Evolutionary conservation across 345 rosid genomes (phyloP), one percentile per base, ranked within the genome.

Genomic region (Citrus australasica): DNA sequence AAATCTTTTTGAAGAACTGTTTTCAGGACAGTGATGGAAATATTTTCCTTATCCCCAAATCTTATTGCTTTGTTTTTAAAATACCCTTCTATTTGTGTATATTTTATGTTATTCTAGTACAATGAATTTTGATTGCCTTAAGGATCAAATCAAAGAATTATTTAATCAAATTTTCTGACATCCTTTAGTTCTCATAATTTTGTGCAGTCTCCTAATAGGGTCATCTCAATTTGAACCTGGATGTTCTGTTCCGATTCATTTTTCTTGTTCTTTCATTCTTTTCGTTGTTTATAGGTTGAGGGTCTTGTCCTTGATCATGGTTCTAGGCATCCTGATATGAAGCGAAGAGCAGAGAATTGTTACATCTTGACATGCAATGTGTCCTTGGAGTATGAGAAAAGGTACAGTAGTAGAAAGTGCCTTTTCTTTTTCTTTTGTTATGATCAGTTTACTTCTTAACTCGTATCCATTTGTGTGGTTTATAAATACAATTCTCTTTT

Each of bases 261-360:
- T 28, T 30, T 56, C 16, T 6, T 13, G 24, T 7, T 67, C 2
- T 13, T 16, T n/a, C 35, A 3, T 25, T 27, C 30, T 17, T 17
- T 25, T 46, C 24, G 3, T 42, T 79, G 24, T 33, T 65, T 61
- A 42, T 74, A 96, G 99, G 91, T 96, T 85, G 97, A 96, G 84
- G 99, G 99, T 75, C 95, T 96, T 78, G 99, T 96, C 61, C 94
- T 96, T 73, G 99, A 96, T 77, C 99, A 96, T 83, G 99, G 98
- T 75, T 96, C 99, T 28, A 92, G 99, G 77, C 99, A 95, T 88
- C 99, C 99, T 74, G 99, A 95, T 80, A 95, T 95, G 99, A 95
- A 95, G 86, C 88, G 99, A 16, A 89, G 94, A 69, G 98, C 98
- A 8, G 99, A 96, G 80, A 94, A 94, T 76, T 96, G 99, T 82